Evolutionary conservation across 1,284 basidiomycete genomes (phyloP).

Genomic region (Trichosporon sp.): DNA sequence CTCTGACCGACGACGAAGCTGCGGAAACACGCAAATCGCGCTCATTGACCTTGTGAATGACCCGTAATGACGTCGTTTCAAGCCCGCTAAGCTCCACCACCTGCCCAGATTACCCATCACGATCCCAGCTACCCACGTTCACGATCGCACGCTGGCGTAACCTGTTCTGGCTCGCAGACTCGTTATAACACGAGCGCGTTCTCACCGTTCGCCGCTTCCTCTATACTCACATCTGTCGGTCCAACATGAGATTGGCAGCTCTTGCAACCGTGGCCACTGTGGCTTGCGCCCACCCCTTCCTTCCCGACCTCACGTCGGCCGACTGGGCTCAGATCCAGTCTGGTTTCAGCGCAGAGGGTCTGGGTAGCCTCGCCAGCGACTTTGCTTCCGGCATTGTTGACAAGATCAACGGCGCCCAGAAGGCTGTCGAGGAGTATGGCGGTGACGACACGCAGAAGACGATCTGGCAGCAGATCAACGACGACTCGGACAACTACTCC

Average conservation of each 20-base stretch:
- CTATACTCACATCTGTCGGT: not conserved
- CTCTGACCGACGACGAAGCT: not conserved
- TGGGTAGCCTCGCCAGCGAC: not conserved
- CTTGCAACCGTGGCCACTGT: not conserved
- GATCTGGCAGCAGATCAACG: slow-evolving; percentile 44
- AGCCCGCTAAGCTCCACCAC: not conserved
- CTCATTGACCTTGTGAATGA: not conserved
- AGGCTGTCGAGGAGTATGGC: not conserved
- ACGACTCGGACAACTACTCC: slow-evolving; percentile 39
- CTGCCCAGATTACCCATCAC: too few species aligned
- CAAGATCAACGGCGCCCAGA: not conserved
- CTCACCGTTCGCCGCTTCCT: not conserved
- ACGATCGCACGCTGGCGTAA: not conserved
- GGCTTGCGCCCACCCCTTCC: not conserved
- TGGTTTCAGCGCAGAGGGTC: not conserved
- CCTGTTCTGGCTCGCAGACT: not conserved
- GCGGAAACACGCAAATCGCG: not conserved
- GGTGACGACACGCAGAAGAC: slow-evolving; percentile 34
- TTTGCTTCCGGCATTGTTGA: not conserved
- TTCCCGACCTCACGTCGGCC: not conserved
- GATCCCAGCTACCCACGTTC: not conserved
- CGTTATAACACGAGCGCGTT: not conserved
- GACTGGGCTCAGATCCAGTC: slow-evolving; percentile 4
- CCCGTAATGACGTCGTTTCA: not conserved
- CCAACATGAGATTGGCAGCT: not conserved